These are phyloP conservation scores for Coemansia sp. DNA, from an alignment of 192 early-diverging fungal genomes.

Conservation along the genomic window DNA sequence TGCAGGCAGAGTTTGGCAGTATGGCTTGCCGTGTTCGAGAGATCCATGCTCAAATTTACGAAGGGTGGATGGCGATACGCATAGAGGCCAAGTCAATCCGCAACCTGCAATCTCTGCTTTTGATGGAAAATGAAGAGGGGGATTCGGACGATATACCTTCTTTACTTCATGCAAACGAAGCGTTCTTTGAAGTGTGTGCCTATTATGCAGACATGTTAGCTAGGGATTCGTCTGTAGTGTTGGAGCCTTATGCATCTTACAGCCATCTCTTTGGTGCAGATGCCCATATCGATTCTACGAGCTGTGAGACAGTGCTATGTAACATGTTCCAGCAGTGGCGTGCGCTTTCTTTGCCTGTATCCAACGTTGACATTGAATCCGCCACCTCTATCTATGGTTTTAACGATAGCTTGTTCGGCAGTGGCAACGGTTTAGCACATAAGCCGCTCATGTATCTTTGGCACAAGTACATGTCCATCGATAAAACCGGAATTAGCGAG, in stretches of 20 bases:
- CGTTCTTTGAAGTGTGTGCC: constrained; percentile 26
- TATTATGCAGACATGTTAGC: not conserved
- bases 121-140: not conserved
- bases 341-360: constrained; percentile 4
- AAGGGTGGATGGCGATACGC: not conserved
- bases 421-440: not conserved
- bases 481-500: too few relatives aligned
- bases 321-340: constrained; percentile 11
- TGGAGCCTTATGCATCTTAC: constrained; percentile 10
- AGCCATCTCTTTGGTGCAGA: constrained; percentile 1
- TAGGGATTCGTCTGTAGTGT: constrained; percentile 10
- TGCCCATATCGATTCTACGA: not conserved
- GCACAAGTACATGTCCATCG: constrained; percentile 15
- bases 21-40: constrained; percentile 20
- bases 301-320: constrained; percentile 9
- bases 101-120: constrained; percentile 3
- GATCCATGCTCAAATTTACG: constrained; percentile 8
- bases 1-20: constrained; percentile 48
- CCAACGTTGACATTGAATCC: not conserved
- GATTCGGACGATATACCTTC: not conserved
- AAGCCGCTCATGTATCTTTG: constrained; percentile 27
- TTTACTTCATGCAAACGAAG: constrained; percentile 18
- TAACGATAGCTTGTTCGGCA: constrained; percentile 8
- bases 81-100: constrained; percentile 8
- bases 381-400: not conserved